A percentile compares a stretch with the other conserved stretches of the same genome.
These are phyloP conservation scores for Cucurbita ficifolia DNA, from an alignment of 306 rosid genomes.

Conservation along the genomic window DNA sequence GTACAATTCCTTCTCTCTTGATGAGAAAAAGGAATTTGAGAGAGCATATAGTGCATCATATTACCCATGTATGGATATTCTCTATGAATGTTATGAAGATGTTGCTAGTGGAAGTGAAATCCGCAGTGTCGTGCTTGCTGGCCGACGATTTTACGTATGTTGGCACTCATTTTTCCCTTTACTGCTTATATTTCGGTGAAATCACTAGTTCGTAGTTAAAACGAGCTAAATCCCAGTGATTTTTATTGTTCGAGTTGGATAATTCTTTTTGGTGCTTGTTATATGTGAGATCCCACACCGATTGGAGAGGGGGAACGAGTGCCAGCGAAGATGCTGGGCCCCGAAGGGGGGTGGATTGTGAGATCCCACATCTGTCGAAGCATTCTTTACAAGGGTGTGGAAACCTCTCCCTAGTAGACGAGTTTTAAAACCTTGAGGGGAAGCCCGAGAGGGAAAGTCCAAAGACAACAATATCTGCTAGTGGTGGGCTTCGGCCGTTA, in stretches of 20 bases:
- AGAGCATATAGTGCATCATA: slow-evolving; percentile 86
- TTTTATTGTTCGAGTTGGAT: not conserved
- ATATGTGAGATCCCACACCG: too few species aligned
- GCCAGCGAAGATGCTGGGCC: too few species aligned
- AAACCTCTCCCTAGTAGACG: too few species aligned
- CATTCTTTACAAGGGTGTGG: too few species aligned
- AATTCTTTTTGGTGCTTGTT: not conserved
- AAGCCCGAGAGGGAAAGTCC: too few species aligned
- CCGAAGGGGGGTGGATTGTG: too few species aligned
- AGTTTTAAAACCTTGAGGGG: too few species aligned
- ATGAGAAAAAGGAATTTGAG: slow-evolving; percentile 77
- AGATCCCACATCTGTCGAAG: too few species aligned
- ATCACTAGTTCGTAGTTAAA: not conserved
- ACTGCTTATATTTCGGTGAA: not conserved
- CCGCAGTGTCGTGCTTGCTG: slow-evolving; percentile 94
- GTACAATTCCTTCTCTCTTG: slow-evolving; percentile 59
- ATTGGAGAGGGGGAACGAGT: too few species aligned
- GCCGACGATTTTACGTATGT: slow-evolving; percentile 83
- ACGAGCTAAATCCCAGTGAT: not conserved
- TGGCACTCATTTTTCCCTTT: not conserved
- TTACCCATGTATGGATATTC: slow-evolving; percentile 94
- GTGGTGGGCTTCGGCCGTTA: too few species aligned
- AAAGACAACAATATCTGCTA: too few species aligned
- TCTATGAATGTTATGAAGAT: slow-evolving; percentile 95
- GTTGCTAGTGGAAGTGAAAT: slow-evolving; percentile 86